Base-by-base conservation (phyloP, 164 flowering plant species). In the Piper betle region DNA sequence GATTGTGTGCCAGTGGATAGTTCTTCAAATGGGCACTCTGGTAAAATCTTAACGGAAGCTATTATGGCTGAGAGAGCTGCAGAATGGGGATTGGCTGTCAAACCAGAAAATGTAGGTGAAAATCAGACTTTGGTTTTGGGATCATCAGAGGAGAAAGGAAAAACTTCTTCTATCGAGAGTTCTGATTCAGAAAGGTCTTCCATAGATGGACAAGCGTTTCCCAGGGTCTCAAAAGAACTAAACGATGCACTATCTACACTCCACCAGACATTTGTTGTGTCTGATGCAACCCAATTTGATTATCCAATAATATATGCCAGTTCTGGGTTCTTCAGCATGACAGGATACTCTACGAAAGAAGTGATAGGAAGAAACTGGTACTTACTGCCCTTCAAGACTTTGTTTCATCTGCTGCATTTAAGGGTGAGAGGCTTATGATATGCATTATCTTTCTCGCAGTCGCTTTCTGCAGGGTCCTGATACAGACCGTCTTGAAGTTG, bases 251-350 rank as follows among this genome's bases (percentile, higher is more conserved):
- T 93, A 64, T 71, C 95, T 0, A 78, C 81, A 8, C 68, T 93
- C 58, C 88, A 85, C 55, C 99, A 93, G 69, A 93, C 97, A 1
- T 93, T 93, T 77, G 99, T 93, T n/a, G 97, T 93, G 1, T 90
- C 99, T 2, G 93, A 93, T 75, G 96, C 97, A 8, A 85, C 89
- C 7, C 81, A 77, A 68, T 95, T 85, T 1, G 92, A 93, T 50
- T 82, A 80, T 73, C 99, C 99, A 19, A 90, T 93, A 13, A 48
- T 93, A 78, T 93, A 81, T 65, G 99, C 99, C 39, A 93, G 99
- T 72, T 76, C 83, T 73, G 97, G 99, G 3, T 93, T 93, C 61
- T 88, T 86, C 65, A 70, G 57, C 25, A 90, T 90, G 95, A 93
- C 99, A 15, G 99, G 97, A 15, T 93, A 90, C 64, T 77, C 92